phyloP scores from a whole-genome alignment of 2,329 filamentous ascomycete species.

The Curvularia verruculosa region DNA sequence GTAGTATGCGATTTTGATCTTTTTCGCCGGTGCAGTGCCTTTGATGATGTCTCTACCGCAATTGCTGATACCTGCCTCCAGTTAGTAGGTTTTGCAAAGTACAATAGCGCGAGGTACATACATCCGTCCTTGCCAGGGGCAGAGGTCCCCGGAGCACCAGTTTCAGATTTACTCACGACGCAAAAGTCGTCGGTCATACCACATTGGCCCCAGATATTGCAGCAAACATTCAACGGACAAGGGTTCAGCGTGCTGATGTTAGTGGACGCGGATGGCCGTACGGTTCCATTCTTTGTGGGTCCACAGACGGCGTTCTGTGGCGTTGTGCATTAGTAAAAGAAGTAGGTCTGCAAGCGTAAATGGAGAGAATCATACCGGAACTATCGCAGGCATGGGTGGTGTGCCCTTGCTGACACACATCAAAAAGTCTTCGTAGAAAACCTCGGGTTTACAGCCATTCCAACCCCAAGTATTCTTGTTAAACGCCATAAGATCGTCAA shows the following conservation, averaged over 20 bases:
- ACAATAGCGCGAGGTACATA: no score
- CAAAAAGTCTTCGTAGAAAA: conserved; percentile 12
- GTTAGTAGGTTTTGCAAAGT: no score
- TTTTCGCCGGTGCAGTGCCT: no score
- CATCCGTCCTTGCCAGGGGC: conserved; percentile 18
- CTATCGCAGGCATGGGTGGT: conserved; percentile 24
- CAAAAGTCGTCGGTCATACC: conserved; percentile 23
- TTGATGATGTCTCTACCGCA: conserved; percentile 24
- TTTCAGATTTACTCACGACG: conserved; percentile 6
- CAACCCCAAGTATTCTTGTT: conserved; percentile 26
- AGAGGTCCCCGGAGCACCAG: conserved; percentile 16
- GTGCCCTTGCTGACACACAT: conserved; percentile 19
- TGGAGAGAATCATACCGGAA: no score
- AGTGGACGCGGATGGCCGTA: conserved; percentile 38
- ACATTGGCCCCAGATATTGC: conserved; percentile 28
- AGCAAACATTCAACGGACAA: conserved; percentile 30
- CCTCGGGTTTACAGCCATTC: conserved; percentile 22
- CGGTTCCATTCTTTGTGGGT: conserved; percentile 52
- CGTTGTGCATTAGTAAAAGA: no score
- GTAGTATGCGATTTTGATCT: no score
- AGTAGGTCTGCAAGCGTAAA: no score
- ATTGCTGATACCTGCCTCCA: no score
- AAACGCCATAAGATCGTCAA: conserved; percentile 7
- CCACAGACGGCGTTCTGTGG: conserved; percentile 57
- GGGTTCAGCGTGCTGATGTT: conserved; percentile 27